Conservation (phyloP, 78 protist genomes). For the Isochrysis galbana region DNA sequence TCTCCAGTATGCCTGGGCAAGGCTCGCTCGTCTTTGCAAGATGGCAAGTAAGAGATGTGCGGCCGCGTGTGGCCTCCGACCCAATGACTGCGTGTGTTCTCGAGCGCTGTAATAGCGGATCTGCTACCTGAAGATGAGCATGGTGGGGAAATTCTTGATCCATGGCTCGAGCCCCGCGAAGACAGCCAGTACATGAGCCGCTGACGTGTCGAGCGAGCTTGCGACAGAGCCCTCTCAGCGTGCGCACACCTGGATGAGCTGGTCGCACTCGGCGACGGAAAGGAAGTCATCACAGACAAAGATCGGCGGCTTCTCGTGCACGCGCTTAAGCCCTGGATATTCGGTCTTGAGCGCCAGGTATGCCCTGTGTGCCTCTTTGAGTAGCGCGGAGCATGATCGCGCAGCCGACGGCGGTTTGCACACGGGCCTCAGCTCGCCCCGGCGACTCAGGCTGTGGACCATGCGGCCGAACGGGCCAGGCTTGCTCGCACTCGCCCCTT, state of each 20-base stretch:
- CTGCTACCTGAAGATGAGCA: not conserved
- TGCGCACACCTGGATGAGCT: not conserved
- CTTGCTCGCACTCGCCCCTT: too few relatives aligned
- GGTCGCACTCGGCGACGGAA: not conserved
- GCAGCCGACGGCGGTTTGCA: too few relatives aligned
- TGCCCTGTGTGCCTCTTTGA: too few relatives aligned
- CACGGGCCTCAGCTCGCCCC: too few relatives aligned
- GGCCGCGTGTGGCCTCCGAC: not conserved
- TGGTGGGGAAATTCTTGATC: too few relatives aligned
- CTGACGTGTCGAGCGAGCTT: too few relatives aligned
- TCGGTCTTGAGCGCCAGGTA: not conserved
- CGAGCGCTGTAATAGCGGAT: not conserved
- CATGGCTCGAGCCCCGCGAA: too few relatives aligned
- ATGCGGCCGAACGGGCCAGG: too few relatives aligned
- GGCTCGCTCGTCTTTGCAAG: not conserved
- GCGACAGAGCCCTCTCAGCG: too few relatives aligned
- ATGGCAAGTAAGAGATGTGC: conserved; percentile 4
- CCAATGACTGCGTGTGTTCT: conserved; percentile 2
- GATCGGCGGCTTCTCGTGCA: not conserved
- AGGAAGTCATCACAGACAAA: not conserved
- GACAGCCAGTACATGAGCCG: too few relatives aligned
- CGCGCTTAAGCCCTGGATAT: not conserved
- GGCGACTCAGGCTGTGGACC: too few relatives aligned
- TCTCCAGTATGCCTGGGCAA: not conserved
- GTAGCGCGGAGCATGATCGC: too few relatives aligned